phyloP scores from a whole-genome alignment of 805 yeast genomes.

The Kodamaea hsintzibuensis region DNA sequence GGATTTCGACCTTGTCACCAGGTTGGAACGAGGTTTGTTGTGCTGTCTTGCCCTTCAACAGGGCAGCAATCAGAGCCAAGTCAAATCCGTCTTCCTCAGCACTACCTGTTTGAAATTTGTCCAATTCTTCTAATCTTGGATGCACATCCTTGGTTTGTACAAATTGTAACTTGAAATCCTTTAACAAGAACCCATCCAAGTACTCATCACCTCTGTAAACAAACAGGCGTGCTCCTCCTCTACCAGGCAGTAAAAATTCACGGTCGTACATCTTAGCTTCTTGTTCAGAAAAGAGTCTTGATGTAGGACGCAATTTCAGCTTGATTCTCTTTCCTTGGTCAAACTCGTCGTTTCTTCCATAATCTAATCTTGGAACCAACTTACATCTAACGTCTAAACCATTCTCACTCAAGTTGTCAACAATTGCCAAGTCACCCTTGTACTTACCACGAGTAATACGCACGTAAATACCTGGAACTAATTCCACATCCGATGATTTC shows the following conservation, averaged over 20 bases:
- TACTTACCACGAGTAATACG: constrained; percentile 89
- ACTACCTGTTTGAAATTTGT: constrained; percentile 71
- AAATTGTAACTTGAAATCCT: constrained; percentile 81
- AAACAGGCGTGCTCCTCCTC: constrained; percentile 55
- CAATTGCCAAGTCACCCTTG: constrained; percentile 89
- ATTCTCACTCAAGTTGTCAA: constrained; percentile 89
- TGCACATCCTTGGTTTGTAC: constrained; percentile 79
- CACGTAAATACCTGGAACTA: constrained; percentile 91
- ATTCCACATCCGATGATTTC: constrained; percentile 81
- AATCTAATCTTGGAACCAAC: constrained; percentile 90
- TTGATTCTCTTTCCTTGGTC: constrained; percentile 51
- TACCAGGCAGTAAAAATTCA: constrained; percentile 65
- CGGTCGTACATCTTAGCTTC: constrained; percentile 88
- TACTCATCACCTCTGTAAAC: constrained; percentile 86
- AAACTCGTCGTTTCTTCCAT: constrained; percentile 63
- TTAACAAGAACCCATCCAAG: constrained; percentile 81
- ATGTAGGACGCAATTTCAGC: constrained; percentile 75
- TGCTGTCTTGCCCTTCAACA: constrained; percentile 58
- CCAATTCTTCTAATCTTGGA: constrained; percentile 87
- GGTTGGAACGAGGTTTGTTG: constrained; percentile 65
- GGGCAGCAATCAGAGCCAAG: constrained; percentile 79
- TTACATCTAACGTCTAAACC: constrained; percentile 94
- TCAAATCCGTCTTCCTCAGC: constrained; percentile 84
- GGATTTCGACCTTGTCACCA: constrained; percentile 90
- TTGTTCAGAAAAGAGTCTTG: constrained; percentile 80